These are phyloP conservation scores for Starmerella geochares DNA, from an alignment of 805 yeast species.

Conservation along the genomic window DNA sequence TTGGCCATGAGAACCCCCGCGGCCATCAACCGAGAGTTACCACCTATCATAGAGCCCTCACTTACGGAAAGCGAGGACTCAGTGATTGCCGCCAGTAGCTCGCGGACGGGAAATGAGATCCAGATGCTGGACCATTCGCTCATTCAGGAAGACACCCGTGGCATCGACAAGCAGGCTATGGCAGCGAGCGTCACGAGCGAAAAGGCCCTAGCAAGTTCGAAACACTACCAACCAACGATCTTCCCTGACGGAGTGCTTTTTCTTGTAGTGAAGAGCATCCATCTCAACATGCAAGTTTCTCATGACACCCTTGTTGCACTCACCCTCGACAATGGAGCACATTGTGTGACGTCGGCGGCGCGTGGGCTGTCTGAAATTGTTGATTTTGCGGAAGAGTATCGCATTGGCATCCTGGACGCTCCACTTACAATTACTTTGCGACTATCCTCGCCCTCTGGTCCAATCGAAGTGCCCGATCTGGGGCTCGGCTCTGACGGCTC, in stretches of 20 bases:
- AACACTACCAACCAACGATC: not conserved
- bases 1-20: not conserved
- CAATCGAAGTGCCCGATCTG: not conserved
- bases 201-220: not conserved
- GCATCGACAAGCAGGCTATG: no score
- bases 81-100: not conserved
- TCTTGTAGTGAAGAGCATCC: conserved; percentile 39
- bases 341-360: conserved; percentile 59
- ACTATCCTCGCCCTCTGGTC: conserved; percentile 38
- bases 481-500: conserved; percentile 20
- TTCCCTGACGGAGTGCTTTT: conserved; percentile 28
- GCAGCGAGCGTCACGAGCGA: not conserved
- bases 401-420: conserved; percentile 42
- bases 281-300: conserved; percentile 9
- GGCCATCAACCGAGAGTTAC: not conserved
- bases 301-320: conserved; percentile 39
- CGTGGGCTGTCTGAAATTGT: conserved; percentile 30
- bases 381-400: conserved; percentile 61
- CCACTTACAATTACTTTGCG: conserved; percentile 43
- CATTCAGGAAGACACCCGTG: not conserved
- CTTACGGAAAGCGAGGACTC: not conserved
- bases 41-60: not conserved
- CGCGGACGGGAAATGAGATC: not conserved
- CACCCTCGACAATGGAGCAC: conserved; percentile 67
- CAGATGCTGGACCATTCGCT: not conserved